Base-by-base conservation (phyloP, 345 rosid genomes). In the Erucastrum elatum region DNA sequence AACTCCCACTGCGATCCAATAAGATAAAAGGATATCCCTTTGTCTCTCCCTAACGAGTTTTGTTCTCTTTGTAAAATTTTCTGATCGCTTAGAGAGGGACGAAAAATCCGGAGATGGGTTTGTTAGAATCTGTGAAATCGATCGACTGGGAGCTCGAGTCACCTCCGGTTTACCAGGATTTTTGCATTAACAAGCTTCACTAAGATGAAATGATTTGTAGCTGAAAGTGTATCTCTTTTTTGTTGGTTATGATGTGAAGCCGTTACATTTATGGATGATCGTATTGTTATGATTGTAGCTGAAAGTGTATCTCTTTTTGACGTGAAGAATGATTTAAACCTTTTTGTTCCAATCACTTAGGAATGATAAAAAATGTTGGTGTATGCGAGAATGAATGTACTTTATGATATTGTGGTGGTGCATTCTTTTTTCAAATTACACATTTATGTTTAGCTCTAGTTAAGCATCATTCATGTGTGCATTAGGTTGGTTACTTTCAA, bases 91-190 rank as follows among this genome's bases (percentile, higher is more conserved):
- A n/a, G 21, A 21, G 21, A 21, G 21, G 21, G 21, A 21, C 21
- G 21, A 21, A 21, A 67, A 15, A 65, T 30, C 46, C 59, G 17
- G 81, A 51, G 58, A 90, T 94, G 98, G 92, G 81, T 75, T 67
- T 84, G 61, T 16, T 84, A 16, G 86, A 85, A 51, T 66, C 71
- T 31, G 34, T 87, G 75, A 77, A 84, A 78, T 84, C 87, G 68
- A 83, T 84, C 15, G 6, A 89, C 6, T 95, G 93, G 97, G 96
- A 89, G 25, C 72, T 72, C 3, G 98, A 95, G 73, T 86, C 98
- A 25, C 87, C 84, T 80, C 96, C 98, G 35, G 86, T 78, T 51
- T 93, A 85, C 75, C 80, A 81, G 10, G 99, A 95, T 81, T 91
- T 88, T 85, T 66, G 15, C 4, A 49, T 46, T 12, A 5, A 9